Base-by-base conservation (phyloP, 768 basidiomycete species). In the Tricholoma saponaceum region DNA sequence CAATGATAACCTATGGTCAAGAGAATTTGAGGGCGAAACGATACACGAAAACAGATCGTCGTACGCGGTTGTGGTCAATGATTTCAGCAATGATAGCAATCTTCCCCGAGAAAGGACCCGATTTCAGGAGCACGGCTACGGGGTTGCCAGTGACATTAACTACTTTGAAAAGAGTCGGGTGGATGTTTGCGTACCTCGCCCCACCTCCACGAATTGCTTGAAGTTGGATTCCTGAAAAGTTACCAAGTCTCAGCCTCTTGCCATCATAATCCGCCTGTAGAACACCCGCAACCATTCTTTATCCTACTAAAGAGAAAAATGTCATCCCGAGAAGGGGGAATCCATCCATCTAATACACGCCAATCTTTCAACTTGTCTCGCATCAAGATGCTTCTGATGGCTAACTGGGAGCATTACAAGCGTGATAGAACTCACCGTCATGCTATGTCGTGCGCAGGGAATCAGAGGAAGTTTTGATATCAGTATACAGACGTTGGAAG, bases 131-230 rank as follows among this genome's bases (percentile, higher is more conserved):
- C 73, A 98, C 93, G 61, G 98, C 94, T 89, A 61, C 0, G 32
- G n/a, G 20, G 49, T 5, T 4, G 51, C 55, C 49, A 62, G 59
- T 22, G 55, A 54, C 55, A 44, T 47, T 18, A 49, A 53, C 37
- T 5, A 33, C n/a, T 8, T 7, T 37, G 22, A 26, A 51, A 53
- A 10, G 20, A 14, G n/a, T 65, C 12, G 9, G 10, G 4, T 20
- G 23, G 20, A 28, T n/a, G 18, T 6, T n/a, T 12, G 69, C 82
- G 59, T 66, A 92, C 90, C 91, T 70, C 96, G 92, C 71, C 96
- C 96, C 72, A 98, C 94, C 85, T 99, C 91, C 70, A 98, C 95
- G 77, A 96, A 98, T 61, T 93, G 92, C 77, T 89, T 87, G 83
- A 98, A 98, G 73, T 87, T 93, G 68, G 92, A 95, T 64, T 86